Evolutionary conservation across 106 monocot species (phyloP).

Genomic region (Hemerocallis citrina): DNA sequence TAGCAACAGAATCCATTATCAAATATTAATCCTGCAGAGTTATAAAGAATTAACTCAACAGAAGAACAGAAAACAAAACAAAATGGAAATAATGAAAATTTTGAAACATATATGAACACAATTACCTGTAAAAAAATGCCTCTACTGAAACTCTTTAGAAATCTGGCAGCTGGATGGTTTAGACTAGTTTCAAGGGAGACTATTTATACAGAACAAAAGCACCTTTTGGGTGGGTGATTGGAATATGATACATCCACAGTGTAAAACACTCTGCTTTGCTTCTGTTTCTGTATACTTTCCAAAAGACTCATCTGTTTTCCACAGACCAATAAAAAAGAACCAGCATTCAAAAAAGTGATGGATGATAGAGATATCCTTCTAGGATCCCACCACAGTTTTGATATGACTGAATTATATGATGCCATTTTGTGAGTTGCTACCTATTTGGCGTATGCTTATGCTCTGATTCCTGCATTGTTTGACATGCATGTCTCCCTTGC

Average conservation of each 20-base stretch:
- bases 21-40: background rate
- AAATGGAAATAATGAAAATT: background rate
- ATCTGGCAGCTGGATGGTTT: slow-evolving; percentile 3
- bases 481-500: background rate
- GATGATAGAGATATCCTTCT: slow-evolving; percentile 2
- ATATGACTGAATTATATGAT: background rate
- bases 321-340: background rate
- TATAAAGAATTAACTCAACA: background rate
- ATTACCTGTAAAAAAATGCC: background rate
- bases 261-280: background rate
- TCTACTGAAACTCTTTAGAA: background rate
- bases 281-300: slow-evolving; percentile 1
- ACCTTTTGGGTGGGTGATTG: background rate
- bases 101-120: too few species aligned
- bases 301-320: background rate
- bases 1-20: slow-evolving; percentile 41
- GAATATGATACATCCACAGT: slow-evolving; percentile 9
- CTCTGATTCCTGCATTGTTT: background rate
- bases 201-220: slow-evolving; percentile 11
- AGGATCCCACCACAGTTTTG: slow-evolving; percentile 4
- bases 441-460: background rate
- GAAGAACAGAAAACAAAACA: background rate
- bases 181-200: background rate
- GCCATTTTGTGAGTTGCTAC: background rate
- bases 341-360: too few species aligned